Evolutionary conservation across 192 early-diverging fungal species (phyloP).

Genomic region (Backusella tuberculispora): DNA sequence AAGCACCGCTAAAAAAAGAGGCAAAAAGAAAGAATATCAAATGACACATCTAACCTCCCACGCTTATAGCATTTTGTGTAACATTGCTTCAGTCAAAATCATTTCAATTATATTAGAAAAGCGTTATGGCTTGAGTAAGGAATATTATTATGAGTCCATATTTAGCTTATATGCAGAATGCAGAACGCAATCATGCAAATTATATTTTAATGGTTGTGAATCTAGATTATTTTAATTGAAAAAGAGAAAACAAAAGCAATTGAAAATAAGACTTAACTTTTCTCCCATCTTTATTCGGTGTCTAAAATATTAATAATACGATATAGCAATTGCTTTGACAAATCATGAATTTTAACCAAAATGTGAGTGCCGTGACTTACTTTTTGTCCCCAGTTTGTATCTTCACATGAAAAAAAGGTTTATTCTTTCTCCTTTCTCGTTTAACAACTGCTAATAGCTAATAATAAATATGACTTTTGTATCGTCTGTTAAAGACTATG

Average conservation of each 20-base stretch:
- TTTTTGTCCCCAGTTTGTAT: slow-evolving; percentile 1
- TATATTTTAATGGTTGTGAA: too few species aligned
- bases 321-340: neutral
- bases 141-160: too few species aligned
- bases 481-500: slow-evolving; percentile 58
- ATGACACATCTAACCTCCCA: slow-evolving; percentile 14
- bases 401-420: slow-evolving; percentile 14
- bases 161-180: too few species aligned
- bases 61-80: slow-evolving; percentile 7
- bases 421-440: slow-evolving; percentile 24
- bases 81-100: neutral
- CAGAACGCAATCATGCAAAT: too few species aligned
- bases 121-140: too few species aligned
- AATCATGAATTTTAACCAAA: slow-evolving; percentile 7
- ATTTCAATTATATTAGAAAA: too few species aligned
- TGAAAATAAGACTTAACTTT: neutral
- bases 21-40: slow-evolving; percentile 17
- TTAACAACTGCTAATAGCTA: neutral
- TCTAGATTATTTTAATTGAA: neutral
- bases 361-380: neutral
- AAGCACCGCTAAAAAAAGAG: neutral
- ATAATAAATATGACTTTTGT: slow-evolving; percentile 37
- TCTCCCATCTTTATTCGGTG: neutral
- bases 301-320: neutral
- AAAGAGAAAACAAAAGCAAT: neutral